A percentile compares a stretch with the other conserved stretches of the same genome.
phyloP scores from a whole-genome alignment of 306 rosid species.

The Albizia julibrissin region DNA sequence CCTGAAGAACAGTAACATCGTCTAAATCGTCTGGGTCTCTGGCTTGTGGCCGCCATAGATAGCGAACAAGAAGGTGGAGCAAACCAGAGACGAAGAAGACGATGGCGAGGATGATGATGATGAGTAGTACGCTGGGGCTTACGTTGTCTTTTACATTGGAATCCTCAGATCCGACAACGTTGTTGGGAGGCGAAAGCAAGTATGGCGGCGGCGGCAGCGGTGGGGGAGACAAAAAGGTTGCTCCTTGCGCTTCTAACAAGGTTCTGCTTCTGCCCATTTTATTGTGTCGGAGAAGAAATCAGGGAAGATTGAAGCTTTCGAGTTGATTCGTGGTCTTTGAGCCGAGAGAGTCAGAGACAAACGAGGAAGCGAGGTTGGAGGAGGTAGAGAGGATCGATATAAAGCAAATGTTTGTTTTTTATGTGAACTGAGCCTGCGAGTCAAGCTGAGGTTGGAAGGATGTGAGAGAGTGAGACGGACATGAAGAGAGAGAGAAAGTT shows the following conservation, averaged over 20 bases:
- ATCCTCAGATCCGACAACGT: slow-evolving; percentile 39
- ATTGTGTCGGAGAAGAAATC: slow-evolving; percentile 18
- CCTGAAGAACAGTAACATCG: slow-evolving; percentile 80
- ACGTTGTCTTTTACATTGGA: slow-evolving; percentile 56
- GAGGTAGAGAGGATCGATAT: background rate
- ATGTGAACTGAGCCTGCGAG: slow-evolving; percentile 27
- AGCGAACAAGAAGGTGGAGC: slow-evolving; percentile 88
- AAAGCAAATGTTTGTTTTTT: slow-evolving; percentile 16
- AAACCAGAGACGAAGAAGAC: slow-evolving; percentile 91
- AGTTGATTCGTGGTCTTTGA: slow-evolving; percentile 16
- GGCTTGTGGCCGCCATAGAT: slow-evolving; percentile 57
- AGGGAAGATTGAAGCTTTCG: slow-evolving; percentile 43
- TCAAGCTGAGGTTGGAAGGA: slow-evolving; percentile 23
- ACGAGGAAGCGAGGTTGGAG: background rate
- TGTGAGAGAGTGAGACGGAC: background rate
- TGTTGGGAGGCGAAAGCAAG: slow-evolving; percentile 31
- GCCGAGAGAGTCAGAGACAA: background rate
- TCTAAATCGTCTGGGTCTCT: slow-evolving; percentile 71
- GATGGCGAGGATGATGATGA: slow-evolving; percentile 72
- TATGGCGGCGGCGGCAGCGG: slow-evolving; percentile 48
- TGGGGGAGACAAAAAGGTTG: slow-evolving; percentile 40
- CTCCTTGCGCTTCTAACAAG: slow-evolving; percentile 31
- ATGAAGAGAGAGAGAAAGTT: background rate
- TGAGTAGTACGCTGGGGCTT: slow-evolving; percentile 73
- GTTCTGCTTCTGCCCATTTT: slow-evolving; percentile 40